Evolutionary conservation across 495 filamentous ascomycete genomes (phyloP).

Genomic region (Thermothielavioides terrestris): DNA sequence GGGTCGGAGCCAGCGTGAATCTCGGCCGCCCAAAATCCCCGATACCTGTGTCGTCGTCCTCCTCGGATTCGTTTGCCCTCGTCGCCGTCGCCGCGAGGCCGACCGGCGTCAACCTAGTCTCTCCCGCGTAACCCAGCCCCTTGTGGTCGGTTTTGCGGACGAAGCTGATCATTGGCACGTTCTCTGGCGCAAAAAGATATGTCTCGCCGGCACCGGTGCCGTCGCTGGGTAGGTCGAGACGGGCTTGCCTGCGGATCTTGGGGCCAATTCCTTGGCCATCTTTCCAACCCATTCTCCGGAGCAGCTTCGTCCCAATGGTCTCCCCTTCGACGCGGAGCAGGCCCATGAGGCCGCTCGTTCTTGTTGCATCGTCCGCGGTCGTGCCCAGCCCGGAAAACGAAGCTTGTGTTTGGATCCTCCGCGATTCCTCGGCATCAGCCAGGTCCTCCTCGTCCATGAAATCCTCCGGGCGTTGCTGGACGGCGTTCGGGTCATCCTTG

Average conservation of each 20-base stretch:
- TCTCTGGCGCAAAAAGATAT: conserved; percentile 83
- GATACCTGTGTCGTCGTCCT: conserved; percentile 44
- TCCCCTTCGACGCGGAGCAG: conserved; percentile 67
- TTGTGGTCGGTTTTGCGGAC: conserved; percentile 67
- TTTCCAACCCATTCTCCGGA: conserved; percentile 94
- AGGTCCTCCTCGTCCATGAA: conserved; percentile 99
- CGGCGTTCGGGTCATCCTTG: conserved; percentile 49
- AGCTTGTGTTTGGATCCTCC: conserved; percentile 58
- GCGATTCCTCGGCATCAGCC: conserved; percentile 72
- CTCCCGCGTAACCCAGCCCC: conserved; percentile 72
- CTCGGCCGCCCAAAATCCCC: conserved; percentile 28
- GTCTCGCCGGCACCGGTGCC: conserved; percentile 38
- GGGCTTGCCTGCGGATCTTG: conserved; percentile 69
- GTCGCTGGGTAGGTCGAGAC: conserved; percentile 49
- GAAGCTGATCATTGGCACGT: conserved; percentile 68
- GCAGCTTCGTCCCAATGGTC: conserved; percentile 79
- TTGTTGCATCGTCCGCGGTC: conserved; percentile 49
- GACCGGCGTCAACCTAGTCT: conserved; percentile 43
- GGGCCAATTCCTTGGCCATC: conserved; percentile 90
- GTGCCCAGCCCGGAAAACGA: conserved; percentile 72
- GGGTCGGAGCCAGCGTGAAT: conserved; percentile 16
- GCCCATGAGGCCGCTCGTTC: conserved; percentile 55
- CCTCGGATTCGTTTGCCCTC: conserved; percentile 18
- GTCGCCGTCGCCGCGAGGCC: conserved; percentile 9
- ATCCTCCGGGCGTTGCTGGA: conserved; percentile 68